Conservation (phyloP, 495 filamentous ascomycete species). For the Penicillium atrosanguineum region DNA sequence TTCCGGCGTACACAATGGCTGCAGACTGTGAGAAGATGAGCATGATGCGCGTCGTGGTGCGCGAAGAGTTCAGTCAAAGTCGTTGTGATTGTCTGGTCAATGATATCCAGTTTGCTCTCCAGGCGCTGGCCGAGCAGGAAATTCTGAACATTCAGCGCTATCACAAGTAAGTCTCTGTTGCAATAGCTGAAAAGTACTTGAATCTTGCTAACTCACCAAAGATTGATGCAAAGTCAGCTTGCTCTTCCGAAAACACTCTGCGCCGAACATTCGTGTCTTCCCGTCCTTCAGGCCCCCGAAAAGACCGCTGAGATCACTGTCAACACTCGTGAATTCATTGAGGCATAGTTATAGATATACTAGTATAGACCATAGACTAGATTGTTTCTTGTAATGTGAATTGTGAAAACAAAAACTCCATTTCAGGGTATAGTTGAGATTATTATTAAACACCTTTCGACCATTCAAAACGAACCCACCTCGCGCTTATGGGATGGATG, state of each 20-base stretch:
- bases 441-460: not conserved
- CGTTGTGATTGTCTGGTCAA: conserved; percentile 68
- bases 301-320: not conserved
- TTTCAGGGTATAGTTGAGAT: conserved; percentile 5
- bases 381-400: not conserved
- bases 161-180: conserved; percentile 48
- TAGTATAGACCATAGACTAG: not conserved
- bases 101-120: conserved; percentile 67
- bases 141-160: conserved; percentile 52
- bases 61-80: conserved; percentile 76
- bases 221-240: not conserved
- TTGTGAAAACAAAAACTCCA: not conserved
- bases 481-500: conserved; percentile 1
- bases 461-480: not conserved
- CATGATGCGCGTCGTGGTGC: conserved; percentile 83
- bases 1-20: conserved; percentile 92
- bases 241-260: not conserved
- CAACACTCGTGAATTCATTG: not conserved
- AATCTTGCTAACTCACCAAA: not conserved
- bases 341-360: not conserved
- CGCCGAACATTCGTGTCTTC: not conserved
- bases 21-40: conserved; percentile 72
- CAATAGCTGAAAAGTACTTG: not conserved
- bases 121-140: conserved; percentile 66
- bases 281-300: not conserved